Evolutionary conservation across 306 rosid species (phyloP), one percentile per base, ranked within the genome.

Genomic region (Bauhinia variegata): DNA sequence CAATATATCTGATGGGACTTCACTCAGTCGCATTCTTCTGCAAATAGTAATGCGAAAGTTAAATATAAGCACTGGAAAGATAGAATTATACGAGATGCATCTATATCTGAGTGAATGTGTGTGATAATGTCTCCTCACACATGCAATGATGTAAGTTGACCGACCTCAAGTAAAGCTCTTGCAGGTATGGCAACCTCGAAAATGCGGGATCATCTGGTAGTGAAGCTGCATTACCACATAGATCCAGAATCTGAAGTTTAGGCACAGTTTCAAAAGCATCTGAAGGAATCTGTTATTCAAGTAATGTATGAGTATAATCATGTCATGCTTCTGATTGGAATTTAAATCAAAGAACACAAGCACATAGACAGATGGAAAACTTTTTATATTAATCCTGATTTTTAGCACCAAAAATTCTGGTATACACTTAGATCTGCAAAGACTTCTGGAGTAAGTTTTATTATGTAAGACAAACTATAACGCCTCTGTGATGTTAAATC

Each of bases 81-180:
- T 44, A 49, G 50, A 53, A 48, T 48, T 6, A 57, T 28, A 34
- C 32, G 42, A 52, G 28, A 19, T 23, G 51, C 41, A 41, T 65
- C 13, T 33, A 11, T 6, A 37, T 19, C 58, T 50, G 68, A 60
- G 60, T 50, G 65, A 4, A 18, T 49, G 34, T 33, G 34, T 68
- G 13, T 50, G 42, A 3, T 11, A 6, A 9, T 53, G 12, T 50
- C 16, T 58, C 14, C 64, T 67, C 49, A 64, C 28, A 51, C 42
- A 61, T 70, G 38, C n/a, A 60, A 52, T 43, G 74, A n/a, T 33
- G 70, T 70, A 66, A 65, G 54, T 69, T 66, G 60, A 83, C 82
- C 61, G 48, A 89, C 98, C 98, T 88, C 67, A 89, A 79, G 81
- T 93, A 86, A 66, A 93, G 96, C 83, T 93, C 97, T 75, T 80